Conservation (phyloP, 2,329 filamentous ascomycete species). For the Talaromyces amestolkiae region DNA sequence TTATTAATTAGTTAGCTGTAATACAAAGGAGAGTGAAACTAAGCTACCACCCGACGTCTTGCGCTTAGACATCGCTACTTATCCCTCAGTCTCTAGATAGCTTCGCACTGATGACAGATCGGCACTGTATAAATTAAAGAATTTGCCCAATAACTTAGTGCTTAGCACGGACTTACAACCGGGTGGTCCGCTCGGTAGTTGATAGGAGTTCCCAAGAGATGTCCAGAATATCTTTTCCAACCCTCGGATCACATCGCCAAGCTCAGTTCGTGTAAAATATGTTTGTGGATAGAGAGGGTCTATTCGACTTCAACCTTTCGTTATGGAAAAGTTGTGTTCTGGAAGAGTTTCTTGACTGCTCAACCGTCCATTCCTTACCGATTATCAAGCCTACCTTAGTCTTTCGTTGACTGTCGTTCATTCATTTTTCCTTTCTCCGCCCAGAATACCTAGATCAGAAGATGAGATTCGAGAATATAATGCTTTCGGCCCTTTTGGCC, state of each 20-base stretch:
- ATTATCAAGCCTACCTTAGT: neutral
- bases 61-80: neutral
- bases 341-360: neutral
- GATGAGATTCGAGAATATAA: neutral
- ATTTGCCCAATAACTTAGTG: neutral
- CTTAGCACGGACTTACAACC: neutral
- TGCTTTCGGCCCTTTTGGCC: constrained; percentile 1
- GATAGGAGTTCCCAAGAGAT: neutral
- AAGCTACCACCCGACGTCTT: too few species aligned
- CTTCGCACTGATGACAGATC: neutral
- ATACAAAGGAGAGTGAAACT: neutral
- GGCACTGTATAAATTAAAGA: neutral
- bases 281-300: neutral
- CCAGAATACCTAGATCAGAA: neutral
- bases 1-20: neutral
- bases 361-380: neutral
- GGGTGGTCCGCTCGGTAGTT: neutral
- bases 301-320: neutral
- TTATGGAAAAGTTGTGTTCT: neutral
- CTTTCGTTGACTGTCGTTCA: neutral
- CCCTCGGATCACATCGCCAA: too few species aligned
- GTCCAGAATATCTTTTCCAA: too few species aligned
- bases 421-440: neutral
- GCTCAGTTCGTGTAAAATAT: neutral
- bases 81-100: neutral